Evolutionary conservation across 2,329 filamentous ascomycete genomes (phyloP), one percentile per base, ranked within the genome.

Genomic region (Scedosporium aurantiacum): DNA sequence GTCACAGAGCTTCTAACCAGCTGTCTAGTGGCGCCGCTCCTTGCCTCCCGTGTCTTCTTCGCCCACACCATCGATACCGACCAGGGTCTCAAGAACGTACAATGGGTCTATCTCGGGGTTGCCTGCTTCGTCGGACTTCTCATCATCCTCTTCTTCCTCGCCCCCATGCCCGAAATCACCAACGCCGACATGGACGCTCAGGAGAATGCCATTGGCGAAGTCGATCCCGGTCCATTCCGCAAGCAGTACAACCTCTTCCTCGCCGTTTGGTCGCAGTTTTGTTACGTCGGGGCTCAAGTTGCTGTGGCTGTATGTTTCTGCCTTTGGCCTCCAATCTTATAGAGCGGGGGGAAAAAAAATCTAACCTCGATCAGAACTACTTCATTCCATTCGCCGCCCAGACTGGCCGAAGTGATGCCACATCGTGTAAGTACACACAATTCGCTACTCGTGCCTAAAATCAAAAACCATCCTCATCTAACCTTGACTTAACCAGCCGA

Each of bases 81-180:
- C 8, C 70, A 77, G n/a, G 76, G 78, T 2, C 70, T 87, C 60
- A 72, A 76, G 65, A 86, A 81, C 60, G 83, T 86, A 7, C 84
- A 87, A 68, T 87, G 82, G 82, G 79, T 82, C 1, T 87, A 87
- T 66, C 76, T 87, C 2, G 83, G 80, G 4, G 83, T 86, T 37
- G 84, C 83, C 2, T 75, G 75, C 64, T 86, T 87, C 63, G 82
- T 85, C 27, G 80, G 78, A 64, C 62, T 80, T 8, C 75, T 87
- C 1, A 79, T 82, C 0, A 72, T 78, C 2, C 75, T 86, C 8
- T 87, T 86, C 70, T 84, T 80, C 68, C 77, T 86, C 61, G 78
- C 77, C 10, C 72, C 73, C 7, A 72, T 78, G 63, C 75, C 75
- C 12, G 75, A 77, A 66, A 81, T 85, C 66, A 85, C 83, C 2